Conservation (phyloP, 257 asterid species). For the Nicotiana tomentosiformis region DNA sequence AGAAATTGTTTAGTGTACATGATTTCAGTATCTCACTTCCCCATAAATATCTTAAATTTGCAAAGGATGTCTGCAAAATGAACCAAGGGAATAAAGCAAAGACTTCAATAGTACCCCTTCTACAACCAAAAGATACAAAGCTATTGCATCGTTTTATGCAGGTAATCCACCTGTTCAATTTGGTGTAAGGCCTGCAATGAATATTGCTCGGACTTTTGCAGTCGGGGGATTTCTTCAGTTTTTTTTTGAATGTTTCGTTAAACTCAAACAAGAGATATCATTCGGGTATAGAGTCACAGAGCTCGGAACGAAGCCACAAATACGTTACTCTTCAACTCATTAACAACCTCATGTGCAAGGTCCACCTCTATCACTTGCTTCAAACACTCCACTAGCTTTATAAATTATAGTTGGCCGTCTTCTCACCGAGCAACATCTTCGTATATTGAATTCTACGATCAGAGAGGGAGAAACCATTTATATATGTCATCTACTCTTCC, state of each 20-base stretch:
- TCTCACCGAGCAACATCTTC: not conserved
- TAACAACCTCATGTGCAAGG: not conserved
- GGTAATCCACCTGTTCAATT: not conserved
- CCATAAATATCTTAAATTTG: not conserved
- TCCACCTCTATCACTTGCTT: not conserved
- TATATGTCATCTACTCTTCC: conserved; percentile 29
- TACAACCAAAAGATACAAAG: not conserved
- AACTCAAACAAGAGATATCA: not conserved
- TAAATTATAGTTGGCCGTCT: not conserved
- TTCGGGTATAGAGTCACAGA: not conserved
- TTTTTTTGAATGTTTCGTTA: not conserved
- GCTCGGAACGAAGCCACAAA: not conserved
- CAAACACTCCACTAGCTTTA: not conserved
- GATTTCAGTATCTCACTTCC: not conserved
- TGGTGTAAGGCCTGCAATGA: not conserved
- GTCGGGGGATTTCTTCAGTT: not conserved
- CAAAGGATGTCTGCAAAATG: not conserved
- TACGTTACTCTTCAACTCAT: not conserved
- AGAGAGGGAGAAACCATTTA: not conserved
- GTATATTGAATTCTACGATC: not conserved
- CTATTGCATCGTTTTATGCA: not conserved
- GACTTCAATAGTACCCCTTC: not conserved
- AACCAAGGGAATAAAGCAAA: not conserved
- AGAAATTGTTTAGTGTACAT: not conserved
- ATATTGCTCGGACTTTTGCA: not conserved